Base-by-base conservation (phyloP, 2,329 filamentous ascomycete species). In the Fusarium verticillioides region DNA sequence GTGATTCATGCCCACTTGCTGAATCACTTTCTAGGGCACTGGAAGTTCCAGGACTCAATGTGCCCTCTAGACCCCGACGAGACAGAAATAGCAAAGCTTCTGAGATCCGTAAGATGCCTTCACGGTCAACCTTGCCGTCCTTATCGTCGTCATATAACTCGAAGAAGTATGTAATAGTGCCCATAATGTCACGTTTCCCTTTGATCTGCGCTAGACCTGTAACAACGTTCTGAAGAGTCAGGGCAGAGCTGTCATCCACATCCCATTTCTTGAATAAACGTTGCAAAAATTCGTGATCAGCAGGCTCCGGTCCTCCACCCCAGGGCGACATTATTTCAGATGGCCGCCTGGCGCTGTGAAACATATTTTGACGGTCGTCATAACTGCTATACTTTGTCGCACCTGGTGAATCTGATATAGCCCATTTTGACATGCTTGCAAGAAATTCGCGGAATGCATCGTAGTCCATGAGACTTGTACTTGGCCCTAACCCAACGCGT, bases 111-210 rank as follows among this genome's bases (percentile, higher is more conserved):
- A 99, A 83, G 65, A 99, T 99, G 10, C 96, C 96, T 82, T 99
- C 96, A 16, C 96, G 91, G 78, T 98, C 96, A 9, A 99, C 95
- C 76, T 90, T 94, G 32, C 96, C 96, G 79, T 97, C 95, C 3
- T 91, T 89, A 77, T 96, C 93, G 74, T 99, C 96, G 79, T 99
- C 96, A 81, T 98, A 98, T 1, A 99, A 89, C 78, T 98, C 94
- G 77, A 99, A 99, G 82, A 99, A 98, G 83, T 98, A 98, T 68
- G 92, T 96, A 79, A 99, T 98, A 66, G 94, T 96, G 36, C 94
- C 94, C 96, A 99, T 98, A 74, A 99, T 98, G 82, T 99, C 96
- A 52, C 92, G 92, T 62, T 93, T 95, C 13, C 96, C 96, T 81
- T 97, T 98, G 78, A 99, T 94, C 19, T 93, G 91, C 4, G 96